Conservation (phyloP, 331 rosid genomes). For the Rosa hybrid region DNA sequence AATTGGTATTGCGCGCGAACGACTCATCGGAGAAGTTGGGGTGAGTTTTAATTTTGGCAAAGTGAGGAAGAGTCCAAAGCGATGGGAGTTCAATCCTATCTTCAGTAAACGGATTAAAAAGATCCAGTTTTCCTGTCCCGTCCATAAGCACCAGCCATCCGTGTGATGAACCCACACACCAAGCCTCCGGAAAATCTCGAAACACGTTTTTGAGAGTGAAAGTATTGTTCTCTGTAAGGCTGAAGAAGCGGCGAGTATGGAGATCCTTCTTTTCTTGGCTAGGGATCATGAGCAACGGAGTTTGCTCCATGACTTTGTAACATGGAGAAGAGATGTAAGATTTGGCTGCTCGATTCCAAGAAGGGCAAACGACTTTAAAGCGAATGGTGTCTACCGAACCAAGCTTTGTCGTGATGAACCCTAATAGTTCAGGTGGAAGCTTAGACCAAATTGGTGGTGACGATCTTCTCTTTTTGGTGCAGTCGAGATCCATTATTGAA, state of each 20-base stretch:
- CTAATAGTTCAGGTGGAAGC: background rate
- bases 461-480: background rate
- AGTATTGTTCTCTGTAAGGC: too few species aligned
- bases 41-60: too few species aligned
- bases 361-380: background rate
- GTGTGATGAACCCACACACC: too few species aligned
- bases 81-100: too few species aligned
- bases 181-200: too few species aligned
- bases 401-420: background rate
- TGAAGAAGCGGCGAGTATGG: background rate
- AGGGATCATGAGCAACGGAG: constrained; percentile 11
- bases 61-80: too few species aligned
- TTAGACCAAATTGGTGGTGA: background rate
- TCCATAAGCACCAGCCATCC: too few species aligned
- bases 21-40: too few species aligned
- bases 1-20: too few species aligned
- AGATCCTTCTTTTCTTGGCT: background rate
- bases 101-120: too few species aligned
- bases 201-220: too few species aligned
- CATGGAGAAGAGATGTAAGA: background rate
- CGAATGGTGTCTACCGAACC: background rate
- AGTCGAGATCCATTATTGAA: background rate
- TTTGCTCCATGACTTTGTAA: background rate
- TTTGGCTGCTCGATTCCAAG: constrained; percentile 2
- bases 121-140: too few species aligned